Evolutionary conservation across 371 early-diverging fungal species (phyloP), one percentile per base, ranked within the genome.

Genomic region (Mucor indicus): DNA sequence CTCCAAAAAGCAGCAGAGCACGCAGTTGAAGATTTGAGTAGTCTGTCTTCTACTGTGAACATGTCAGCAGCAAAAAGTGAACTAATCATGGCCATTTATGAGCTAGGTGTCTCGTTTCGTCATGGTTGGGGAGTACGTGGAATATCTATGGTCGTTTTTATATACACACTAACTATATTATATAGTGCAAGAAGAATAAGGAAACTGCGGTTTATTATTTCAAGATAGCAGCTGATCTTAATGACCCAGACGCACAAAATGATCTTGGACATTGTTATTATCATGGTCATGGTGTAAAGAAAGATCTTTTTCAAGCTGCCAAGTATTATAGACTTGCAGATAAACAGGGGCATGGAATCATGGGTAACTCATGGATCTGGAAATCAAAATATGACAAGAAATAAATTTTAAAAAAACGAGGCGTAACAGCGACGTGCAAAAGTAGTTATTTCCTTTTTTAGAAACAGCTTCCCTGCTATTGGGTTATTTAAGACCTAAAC

Each of bases 41-140:
- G 33, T n/a, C 30, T 62, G 17, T 51, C 57, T 9, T 38, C 20
- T 24, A 49, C 60, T 29, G 53, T 41, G n/a, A 57, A 25, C 49
- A 53, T 38, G 19, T 55, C 57, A 12, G 72, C 70, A 12, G 62
- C 77, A 8, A 75, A 76, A 25, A 79, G 77, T 16, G 88, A 87
- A 38, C 53, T 89, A 15, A 79, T 85, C 13, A 84, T 92, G 78
- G 91, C 92, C 7, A 78, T 93, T 38, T 91, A 86, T 54, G 95
- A 93, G 55, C 69, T 94, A 0, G 92, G 89, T 19, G 84, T 89
- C 45, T 87, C 86, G 20, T 93, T 87, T 55, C 77, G 84, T 31
- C 89, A 93, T 48, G 95, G 95, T 5, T 94, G 95, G 95, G 95
- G 95, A n/a, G 91, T 90, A 59, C 48, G 61, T 52, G 32, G 20